Evolutionary conservation across 2,329 filamentous ascomycete genomes (phyloP).

Genomic region (Cordyceps fumosorosea): DNA sequence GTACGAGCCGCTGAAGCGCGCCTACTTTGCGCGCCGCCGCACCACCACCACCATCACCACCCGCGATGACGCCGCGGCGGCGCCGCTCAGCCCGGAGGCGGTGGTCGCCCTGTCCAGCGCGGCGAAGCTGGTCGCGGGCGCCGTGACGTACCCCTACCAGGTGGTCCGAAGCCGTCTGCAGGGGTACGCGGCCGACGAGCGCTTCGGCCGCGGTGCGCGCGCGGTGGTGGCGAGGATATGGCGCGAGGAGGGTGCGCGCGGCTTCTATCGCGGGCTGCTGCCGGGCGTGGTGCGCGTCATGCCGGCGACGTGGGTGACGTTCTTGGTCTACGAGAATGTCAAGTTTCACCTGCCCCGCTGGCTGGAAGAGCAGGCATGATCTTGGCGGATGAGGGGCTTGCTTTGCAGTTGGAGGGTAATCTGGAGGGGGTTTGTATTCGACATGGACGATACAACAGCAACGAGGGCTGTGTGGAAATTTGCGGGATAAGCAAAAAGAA

Average conservation of each 20-base stretch:
- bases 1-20: constrained; percentile 65
- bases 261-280: constrained; percentile 87
- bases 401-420: background rate
- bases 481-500: background rate
- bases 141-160: constrained; percentile 89
- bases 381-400: background rate
- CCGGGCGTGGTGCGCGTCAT: constrained; percentile 87
- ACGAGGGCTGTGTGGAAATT: no score
- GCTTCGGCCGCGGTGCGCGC: constrained; percentile 62
- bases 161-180: constrained; percentile 84
- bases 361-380: constrained; percentile 17
- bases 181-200: constrained; percentile 72
- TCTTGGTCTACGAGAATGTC: constrained; percentile 93
- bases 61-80: constrained; percentile 15
- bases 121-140: constrained; percentile 84
- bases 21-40: constrained; percentile 44
- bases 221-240: constrained; percentile 72
- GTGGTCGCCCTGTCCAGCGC: constrained; percentile 73
- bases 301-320: constrained; percentile 93
- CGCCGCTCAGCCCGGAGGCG: constrained; percentile 59
- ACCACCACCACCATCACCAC: no score
- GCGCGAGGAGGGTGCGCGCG: constrained; percentile 67
- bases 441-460: no score
- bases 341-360: constrained; percentile 59
- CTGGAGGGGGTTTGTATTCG: background rate